Percentiles rank a stretch among this genome's conserved stretches.
phyloP scores from a whole-genome alignment of 768 basidiomycete genomes.

The Rhizopogon salebrosus region DNA sequence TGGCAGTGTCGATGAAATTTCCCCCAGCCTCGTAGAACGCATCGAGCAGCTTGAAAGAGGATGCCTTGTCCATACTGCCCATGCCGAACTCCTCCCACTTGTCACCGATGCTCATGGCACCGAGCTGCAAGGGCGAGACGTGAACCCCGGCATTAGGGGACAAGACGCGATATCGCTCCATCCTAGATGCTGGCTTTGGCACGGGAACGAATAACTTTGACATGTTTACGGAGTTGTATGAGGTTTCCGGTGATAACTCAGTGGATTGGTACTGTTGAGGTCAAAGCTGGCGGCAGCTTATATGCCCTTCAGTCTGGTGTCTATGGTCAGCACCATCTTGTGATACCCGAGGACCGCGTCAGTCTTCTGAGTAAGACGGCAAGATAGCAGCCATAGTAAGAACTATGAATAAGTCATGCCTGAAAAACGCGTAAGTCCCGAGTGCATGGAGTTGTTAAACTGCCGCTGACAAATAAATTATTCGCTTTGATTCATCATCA shows the following conservation, averaged over 20 bases:
- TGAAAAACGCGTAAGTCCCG: no score
- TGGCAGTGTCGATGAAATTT: slow-evolving; percentile 44
- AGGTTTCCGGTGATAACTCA: neutral
- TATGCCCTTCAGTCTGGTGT: neutral
- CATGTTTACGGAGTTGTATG: neutral
- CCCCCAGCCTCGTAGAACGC: slow-evolving; percentile 37
- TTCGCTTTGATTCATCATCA: no score
- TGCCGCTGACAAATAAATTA: no score
- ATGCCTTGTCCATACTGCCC: slow-evolving; percentile 38
- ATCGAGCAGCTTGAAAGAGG: slow-evolving; percentile 40
- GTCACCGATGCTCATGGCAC: slow-evolving; percentile 44
- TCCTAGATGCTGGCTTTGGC: slow-evolving; percentile 25
- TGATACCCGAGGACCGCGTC: no score
- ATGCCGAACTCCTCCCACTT: slow-evolving; percentile 16
- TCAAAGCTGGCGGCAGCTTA: neutral
- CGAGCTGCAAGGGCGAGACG: slow-evolving; percentile 45
- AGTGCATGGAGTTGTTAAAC: no score
- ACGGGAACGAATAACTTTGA: slow-evolving; percentile 5
- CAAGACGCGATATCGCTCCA: slow-evolving; percentile 34
- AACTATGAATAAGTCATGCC: no score
- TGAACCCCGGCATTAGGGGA: slow-evolving; percentile 37
- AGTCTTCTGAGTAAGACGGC: no score
- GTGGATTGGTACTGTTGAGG: neutral
- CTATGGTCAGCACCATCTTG: no score
- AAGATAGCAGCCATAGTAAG: no score